A percentile compares a stretch with the other conserved stretches of the same genome.
phyloP scores from a whole-genome alignment of 306 rosid genomes.

The Gastrolobium villosum region DNA sequence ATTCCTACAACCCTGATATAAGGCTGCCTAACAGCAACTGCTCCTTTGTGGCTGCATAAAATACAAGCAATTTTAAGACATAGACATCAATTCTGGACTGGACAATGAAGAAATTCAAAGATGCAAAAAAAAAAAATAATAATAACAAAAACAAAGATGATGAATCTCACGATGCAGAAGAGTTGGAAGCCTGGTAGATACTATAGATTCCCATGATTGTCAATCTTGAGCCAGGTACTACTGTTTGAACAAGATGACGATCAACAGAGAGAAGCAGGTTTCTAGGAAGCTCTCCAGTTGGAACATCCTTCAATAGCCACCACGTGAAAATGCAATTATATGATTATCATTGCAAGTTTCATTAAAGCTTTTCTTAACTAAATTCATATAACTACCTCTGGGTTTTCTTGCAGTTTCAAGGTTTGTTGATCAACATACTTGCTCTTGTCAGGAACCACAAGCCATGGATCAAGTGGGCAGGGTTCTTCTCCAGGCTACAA shows the following conservation, averaged over 20 bases:
- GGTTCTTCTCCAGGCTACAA: slow-evolving; percentile 94
- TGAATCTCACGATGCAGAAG: slow-evolving; percentile 73
- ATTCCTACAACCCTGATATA: slow-evolving; percentile 96
- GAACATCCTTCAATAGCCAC: slow-evolving; percentile 83
- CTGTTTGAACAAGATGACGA: slow-evolving; percentile 93
- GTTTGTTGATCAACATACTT: slow-evolving; percentile 97
- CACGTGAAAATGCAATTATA: slow-evolving; percentile 37
- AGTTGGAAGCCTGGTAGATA: slow-evolving; percentile 90
- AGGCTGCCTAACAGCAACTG: slow-evolving; percentile 97
- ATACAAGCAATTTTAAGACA: slow-evolving; percentile 33
- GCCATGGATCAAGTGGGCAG: slow-evolving; percentile 97
- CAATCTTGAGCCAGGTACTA: slow-evolving; percentile 97
- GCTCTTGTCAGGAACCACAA: slow-evolving; percentile 95
- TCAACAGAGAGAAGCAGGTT: slow-evolving; percentile 97
- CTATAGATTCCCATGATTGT: slow-evolving; percentile 94
- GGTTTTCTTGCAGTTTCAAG: slow-evolving; percentile 94
- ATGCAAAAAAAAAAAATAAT: slow-evolving; percentile 24
- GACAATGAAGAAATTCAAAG: slow-evolving; percentile 7
- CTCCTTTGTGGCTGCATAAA: slow-evolving; percentile 85
- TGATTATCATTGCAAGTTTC: slow-evolving; percentile 4
- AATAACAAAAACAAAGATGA: not conserved
- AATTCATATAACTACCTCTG: slow-evolving; percentile 69
- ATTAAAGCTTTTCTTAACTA: not conserved
- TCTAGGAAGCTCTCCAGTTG: slow-evolving; percentile 99
- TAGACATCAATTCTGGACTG: not conserved